Evolutionary conservation across 345 rosid genomes (phyloP), one percentile per base, ranked within the genome.

Genomic region (Abelmoschus esculentus): DNA sequence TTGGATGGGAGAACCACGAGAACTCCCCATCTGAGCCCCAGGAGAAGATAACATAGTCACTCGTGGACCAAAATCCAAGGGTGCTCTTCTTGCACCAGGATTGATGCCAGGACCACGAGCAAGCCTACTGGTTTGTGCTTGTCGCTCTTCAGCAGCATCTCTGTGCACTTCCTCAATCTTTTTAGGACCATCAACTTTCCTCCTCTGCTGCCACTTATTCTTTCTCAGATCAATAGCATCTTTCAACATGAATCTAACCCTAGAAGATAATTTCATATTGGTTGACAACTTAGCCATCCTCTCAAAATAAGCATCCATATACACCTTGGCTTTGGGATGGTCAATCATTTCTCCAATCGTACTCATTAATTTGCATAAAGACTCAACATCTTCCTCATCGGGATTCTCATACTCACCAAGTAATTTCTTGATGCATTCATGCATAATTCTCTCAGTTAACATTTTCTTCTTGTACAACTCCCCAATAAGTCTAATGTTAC

Each of bases 131-230:
- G 83, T 61, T 72, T 90, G 98, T 52, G 88, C 83, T 60, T 90
- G 96, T 58, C 97, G 87, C 77, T 96, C 99, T 81, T 96, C 97
- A 67, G 92, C 97, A 75, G 97, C 98, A 83, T 92, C 99, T 80
- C 97, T 83, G 79, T 92, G 99, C 70, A 96, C 97, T 73, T 96
- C 99, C 55, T 96, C 98, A 11, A 96, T 90, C 86, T 96, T 92
- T 77, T 96, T 96, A 2, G 99, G 99, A 53, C 99, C 99, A 62
- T 92, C 99, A n/a, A 92, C 97, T 83, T 96, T 96, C 81, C 96
- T 87, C 84, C 99, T 85, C 73, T 96, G 95, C 80, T 90, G 98
- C 98, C 99, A 90, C 72, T 89, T 96, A 72, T 90, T 92, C 83
- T 74, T 89, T 78, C 99, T 85, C 75, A 90, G 79, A 75, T 96